Evolutionary conservation across 2,329 filamentous ascomycete species (phyloP), one percentile per base, ranked within the genome.

Genomic region (Colletotrichum eremochloae): DNA sequence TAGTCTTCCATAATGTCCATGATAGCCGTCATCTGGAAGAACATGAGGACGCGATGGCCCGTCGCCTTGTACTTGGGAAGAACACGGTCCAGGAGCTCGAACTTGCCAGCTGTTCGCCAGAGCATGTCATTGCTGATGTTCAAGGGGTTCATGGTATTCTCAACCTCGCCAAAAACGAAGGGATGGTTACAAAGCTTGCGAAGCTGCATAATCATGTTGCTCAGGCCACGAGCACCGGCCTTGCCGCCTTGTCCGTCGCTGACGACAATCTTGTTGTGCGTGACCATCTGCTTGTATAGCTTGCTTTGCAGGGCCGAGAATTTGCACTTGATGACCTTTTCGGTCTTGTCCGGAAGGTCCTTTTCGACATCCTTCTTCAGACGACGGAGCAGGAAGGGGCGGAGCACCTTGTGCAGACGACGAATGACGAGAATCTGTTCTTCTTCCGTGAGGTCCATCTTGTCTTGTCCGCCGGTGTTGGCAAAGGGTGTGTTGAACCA

Each of bases 1-100:
- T 97, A 99, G 81, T 99, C 96, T 78, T 99, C 96, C 96, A 99
- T 98, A 79, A 99, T 99, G 83, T 99, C 97, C 96, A 99, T 99
- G 80, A 99, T 99, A 74, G 97, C 95, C 5, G 96, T 99, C 96
- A 99, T 99, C 82, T 99, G 96, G 88, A 99, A 99, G 89, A 99
- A 99, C 93, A 99, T 98, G 81, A 99, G 87, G 38, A 98, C 95
- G 82, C 96, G 93, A 89, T 99, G 96, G 20, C 94, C 94, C 1
- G 94, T 95, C 3, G 89, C 91, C 77, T 94, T 90, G 82, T 99
- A 98, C 84, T 99, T 99, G 58, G 96, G 96, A 75, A 99, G 82
- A 74, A 99, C 88, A 63, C 96, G 90, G 81, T 99, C 96, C 36
- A 99, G 87, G 40, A 99, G 87, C 84, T 99, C 96, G 78, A 99